Conservation (phyloP, 306 rosid genomes). For the Cicer arietinum region DNA sequence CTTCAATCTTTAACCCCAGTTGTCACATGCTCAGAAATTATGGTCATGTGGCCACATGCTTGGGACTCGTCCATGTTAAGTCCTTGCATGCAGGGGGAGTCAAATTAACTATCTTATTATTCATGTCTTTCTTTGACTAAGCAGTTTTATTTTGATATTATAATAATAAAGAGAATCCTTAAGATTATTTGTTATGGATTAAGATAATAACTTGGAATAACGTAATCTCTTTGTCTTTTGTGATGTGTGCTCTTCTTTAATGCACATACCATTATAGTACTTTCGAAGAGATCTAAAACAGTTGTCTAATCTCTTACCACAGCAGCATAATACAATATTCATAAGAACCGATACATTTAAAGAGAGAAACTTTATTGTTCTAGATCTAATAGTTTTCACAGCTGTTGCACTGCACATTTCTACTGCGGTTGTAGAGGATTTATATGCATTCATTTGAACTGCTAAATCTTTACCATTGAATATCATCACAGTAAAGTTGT, state of each 20-base stretch:
- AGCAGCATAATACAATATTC: too few species aligned
- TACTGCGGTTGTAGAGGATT: too few species aligned
- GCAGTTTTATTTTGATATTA: constrained; percentile 33
- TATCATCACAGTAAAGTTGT: constrained; percentile 40
- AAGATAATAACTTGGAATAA: constrained; percentile 26
- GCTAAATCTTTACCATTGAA: constrained; percentile 33
- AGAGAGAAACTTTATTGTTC: too few species aligned
- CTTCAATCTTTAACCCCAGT: constrained; percentile 55
- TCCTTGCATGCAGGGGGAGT: constrained; percentile 67
- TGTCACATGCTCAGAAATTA: constrained; percentile 80
- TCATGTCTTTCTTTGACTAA: constrained; percentile 65
- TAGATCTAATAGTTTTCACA: too few species aligned
- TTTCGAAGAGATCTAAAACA: constrained; percentile 22
- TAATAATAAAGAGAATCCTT: constrained; percentile 41
- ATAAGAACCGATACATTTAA: too few species aligned
- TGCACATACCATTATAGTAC: constrained; percentile 34
- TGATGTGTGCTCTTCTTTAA: constrained; percentile 37
- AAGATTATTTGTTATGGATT: constrained; percentile 45
- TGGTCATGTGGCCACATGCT: constrained; percentile 97
- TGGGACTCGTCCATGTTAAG: constrained; percentile 71
- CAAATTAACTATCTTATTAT: constrained; percentile 55
- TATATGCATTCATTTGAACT: constrained; percentile 32
- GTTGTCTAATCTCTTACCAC: too few species aligned
- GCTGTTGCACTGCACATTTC: too few species aligned
- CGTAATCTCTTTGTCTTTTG: constrained; percentile 44